A percentile compares a stretch with the other conserved stretches of the same genome.
These are phyloP conservation scores for Phialophora verrucosa DNA, from an alignment of 2,329 filamentous ascomycete genomes.

Conservation along the genomic window DNA sequence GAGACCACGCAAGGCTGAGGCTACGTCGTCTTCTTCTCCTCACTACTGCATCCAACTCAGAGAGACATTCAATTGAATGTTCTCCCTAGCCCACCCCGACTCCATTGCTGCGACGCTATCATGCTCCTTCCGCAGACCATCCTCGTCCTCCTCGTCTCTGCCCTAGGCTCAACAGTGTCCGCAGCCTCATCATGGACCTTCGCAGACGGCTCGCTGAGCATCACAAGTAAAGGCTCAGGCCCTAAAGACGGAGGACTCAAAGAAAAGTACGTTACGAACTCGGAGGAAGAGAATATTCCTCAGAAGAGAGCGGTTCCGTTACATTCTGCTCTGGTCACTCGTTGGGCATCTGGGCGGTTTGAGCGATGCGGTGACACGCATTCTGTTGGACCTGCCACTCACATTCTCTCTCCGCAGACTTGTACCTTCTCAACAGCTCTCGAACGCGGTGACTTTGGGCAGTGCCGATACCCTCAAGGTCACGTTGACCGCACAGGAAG, in stretches of 20 bases:
- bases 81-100: not conserved
- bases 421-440: conserved; percentile 63
- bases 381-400: not conserved
- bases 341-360: not conserved
- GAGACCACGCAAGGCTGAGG: conserved; percentile 13
- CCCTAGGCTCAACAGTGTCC: conserved; percentile 35
- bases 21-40: conserved; percentile 16
- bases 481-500: conserved; percentile 78
- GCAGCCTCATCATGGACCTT: conserved; percentile 66
- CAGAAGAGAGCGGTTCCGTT: not conserved
- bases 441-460: conserved; percentile 69
- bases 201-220: conserved; percentile 66
- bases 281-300: not conserved
- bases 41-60: not conserved
- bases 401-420: conserved; percentile 55
- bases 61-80: not conserved
- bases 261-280: conserved; percentile 55
- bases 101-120: not conserved
- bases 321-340: not conserved
- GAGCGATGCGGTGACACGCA: not conserved
- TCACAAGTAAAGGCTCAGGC: conserved; percentile 65
- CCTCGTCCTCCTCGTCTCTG: conserved; percentile 29
- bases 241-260: conserved; percentile 57
- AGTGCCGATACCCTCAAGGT: conserved; percentile 78
- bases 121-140: conserved; percentile 32